Evolutionary conservation across 2,329 filamentous ascomycete species (phyloP), one percentile per base, ranked within the genome.

Genomic region (Neonectria neomacrospora): DNA sequence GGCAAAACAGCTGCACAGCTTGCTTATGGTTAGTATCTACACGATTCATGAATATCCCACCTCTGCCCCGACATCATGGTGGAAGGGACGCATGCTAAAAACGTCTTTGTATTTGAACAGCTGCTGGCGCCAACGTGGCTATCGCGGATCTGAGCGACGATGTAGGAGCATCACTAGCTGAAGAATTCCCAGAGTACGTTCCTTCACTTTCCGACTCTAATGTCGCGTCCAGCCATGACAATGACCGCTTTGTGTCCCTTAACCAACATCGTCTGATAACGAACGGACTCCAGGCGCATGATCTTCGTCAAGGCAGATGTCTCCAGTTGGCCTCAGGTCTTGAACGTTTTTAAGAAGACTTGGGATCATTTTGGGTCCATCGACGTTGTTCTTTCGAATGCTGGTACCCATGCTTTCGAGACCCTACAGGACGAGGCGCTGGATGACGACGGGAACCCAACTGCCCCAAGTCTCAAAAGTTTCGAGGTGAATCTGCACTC

Each of bases 361-460:
- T 45, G 42, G 42, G 42, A 45, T 45, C 42, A 12, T 7, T 45
- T 45, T 45, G 42, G 42, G 22, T 12, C 42, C 22, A 45, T 45
- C 4, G 42, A 45, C 5, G 42, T 45, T 3, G 42, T 45, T 4
- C 42, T 45, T 45, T 45, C 42, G 5, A 45, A 45, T 8, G 42
- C 42, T 16, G 42, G 42, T 28, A 45, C 42, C 12, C 42, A 45
- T 45, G 42, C 42, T 45, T 45, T 45, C 42, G 42, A 45, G 42
- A 45, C 42, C 9, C 22, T 45, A 5, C 42, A 45, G 20, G 42
- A 45, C 22, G 42, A 45, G 14, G 3, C 42, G 20, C 42, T 45
- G 22, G 42, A 45, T 16, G 42, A 45, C 22, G 42, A 45, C 42
- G 42, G 9, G 12, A 3, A 45, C 42, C 42, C 42, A 45, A 45